Evolutionary conservation across 495 filamentous ascomycete species (phyloP).

Genomic region (Penicillium verhagenii): DNA sequence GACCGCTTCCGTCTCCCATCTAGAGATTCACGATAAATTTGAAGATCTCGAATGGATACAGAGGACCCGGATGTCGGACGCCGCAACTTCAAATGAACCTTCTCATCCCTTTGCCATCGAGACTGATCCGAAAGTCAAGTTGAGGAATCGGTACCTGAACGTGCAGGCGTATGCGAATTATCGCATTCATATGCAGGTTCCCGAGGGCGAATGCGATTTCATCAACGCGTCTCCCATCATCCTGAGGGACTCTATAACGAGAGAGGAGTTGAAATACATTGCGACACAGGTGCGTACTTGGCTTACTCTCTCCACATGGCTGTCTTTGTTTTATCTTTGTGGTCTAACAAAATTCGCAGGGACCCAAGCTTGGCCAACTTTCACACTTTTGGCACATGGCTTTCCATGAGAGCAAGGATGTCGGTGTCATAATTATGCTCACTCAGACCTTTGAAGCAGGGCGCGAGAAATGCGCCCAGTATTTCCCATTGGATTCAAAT

Average conservation of each 20-base stretch:
- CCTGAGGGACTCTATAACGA: conserved; percentile 56
- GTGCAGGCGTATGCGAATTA: conserved; percentile 84
- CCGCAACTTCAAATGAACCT: conserved; percentile 35
- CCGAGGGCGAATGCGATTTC: conserved; percentile 79
- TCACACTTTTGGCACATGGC: conserved; percentile 96
- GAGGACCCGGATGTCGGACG: conserved; percentile 36
- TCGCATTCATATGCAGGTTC: conserved; percentile 79
- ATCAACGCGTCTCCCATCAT: conserved; percentile 93
- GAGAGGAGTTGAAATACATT: conserved; percentile 58
- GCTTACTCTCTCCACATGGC: conserved; percentile 19
- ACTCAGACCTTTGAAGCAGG: conserved; percentile 82
- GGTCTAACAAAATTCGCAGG: conserved; percentile 47
- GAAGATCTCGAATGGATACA: conserved; percentile 51
- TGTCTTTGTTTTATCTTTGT: too few relatives aligned
- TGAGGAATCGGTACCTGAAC: conserved; percentile 78
- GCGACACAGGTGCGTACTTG: conserved; percentile 58
- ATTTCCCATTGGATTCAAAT: conserved; percentile 68
- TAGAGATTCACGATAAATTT: conserved; percentile 49
- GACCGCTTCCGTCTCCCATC: conserved; percentile 14
- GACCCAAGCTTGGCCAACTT: conserved; percentile 68
- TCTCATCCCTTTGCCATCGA: conserved; percentile 53
- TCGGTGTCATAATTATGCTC: conserved; percentile 92
- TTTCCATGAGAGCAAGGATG: conserved; percentile 74
- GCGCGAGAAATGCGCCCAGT: conserved; percentile 88
- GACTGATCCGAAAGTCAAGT: conserved; percentile 46